Evolutionary conservation across 331 rosid genomes (phyloP).

Genomic region (Rhamnella rubrinervis): DNA sequence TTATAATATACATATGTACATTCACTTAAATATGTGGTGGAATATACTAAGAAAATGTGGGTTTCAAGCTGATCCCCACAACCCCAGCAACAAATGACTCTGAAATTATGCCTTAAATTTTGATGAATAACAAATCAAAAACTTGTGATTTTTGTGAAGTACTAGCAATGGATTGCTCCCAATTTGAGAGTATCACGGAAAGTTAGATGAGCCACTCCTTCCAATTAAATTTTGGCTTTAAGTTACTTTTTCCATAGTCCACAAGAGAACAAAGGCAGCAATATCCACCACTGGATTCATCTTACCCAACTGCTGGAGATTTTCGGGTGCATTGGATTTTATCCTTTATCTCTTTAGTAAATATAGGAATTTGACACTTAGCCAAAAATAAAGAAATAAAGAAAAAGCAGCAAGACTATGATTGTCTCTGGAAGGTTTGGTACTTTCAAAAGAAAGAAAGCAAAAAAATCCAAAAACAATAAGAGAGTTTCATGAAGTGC

Average conservation of each 20-base stretch:
- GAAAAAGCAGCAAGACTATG: conserved; percentile 7
- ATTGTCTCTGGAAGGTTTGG: conserved; percentile 17
- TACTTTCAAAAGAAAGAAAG: not conserved
- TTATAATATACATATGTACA: too few species aligned
- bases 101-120: too few species aligned
- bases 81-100: too few species aligned
- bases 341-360: conserved; percentile 16
- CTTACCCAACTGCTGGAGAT: conserved; percentile 19
- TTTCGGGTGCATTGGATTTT: conserved; percentile 4
- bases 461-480: not conserved
- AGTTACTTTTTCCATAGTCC: not conserved
- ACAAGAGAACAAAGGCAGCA: conserved; percentile 16
- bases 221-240: not conserved
- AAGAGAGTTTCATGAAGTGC: not conserved
- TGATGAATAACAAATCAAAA: not conserved
- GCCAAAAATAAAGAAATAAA: not conserved
- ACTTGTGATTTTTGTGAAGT: not conserved
- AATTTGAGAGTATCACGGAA: conserved; percentile 16
- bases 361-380: conserved; percentile 19
- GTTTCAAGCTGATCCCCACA: too few species aligned
- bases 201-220: conserved; percentile 14
- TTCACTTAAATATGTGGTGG: too few species aligned
- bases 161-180: not conserved
- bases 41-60: too few species aligned
- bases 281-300: conserved; percentile 7